Percentiles rank a stretch among this genome's conserved stretches.
Evolutionary conservation across 352 stramenopile species (phyloP).

Genomic region (Thalassiosira mediterranea): DNA sequence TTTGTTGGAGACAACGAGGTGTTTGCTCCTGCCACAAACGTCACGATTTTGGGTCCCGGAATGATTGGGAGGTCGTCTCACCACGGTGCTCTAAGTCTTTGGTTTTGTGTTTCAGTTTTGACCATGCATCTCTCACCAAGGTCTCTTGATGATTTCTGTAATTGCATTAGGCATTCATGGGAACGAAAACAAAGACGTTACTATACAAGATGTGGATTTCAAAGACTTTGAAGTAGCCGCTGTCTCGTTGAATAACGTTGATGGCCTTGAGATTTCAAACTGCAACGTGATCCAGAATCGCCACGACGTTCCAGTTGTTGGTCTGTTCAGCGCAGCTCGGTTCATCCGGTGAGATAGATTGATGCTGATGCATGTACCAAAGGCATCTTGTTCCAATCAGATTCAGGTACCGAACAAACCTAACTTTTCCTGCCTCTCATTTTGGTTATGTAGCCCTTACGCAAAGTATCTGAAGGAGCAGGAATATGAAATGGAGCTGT

Average conservation of each 20-base stretch:
- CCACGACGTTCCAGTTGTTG: conserved; percentile 23
- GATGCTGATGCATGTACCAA: too few species aligned
- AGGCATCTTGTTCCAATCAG: too few species aligned
- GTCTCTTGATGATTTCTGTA: not conserved
- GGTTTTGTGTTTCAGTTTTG: not conserved
- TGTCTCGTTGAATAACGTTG: conserved; percentile 26
- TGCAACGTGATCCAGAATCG: conserved; percentile 17
- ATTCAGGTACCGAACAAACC: too few species aligned
- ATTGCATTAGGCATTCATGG: conserved; percentile 27
- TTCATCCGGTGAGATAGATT: conserved; percentile 2
- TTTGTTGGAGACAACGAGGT: conserved; percentile 15
- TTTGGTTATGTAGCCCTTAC: too few species aligned
- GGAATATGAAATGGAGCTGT: not conserved
- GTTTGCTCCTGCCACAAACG: conserved; percentile 14
- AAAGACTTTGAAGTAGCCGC: conserved; percentile 25
- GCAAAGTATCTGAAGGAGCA: conserved; percentile 7
- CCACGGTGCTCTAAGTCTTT: conserved; percentile 12
- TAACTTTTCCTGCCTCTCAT: too few species aligned
- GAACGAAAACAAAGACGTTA: conserved; percentile 23
- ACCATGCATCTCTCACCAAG: not conserved
- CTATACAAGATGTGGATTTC: conserved; percentile 7
- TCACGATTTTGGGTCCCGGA: conserved; percentile 9
- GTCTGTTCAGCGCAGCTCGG: conserved; percentile 7
- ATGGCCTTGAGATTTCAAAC: conserved; percentile 6
- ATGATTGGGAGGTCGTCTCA: conserved; percentile 14